Evolutionary conservation across 2,329 filamentous ascomycete species (phyloP).

Genomic region (Stachybotrys echinatus): DNA sequence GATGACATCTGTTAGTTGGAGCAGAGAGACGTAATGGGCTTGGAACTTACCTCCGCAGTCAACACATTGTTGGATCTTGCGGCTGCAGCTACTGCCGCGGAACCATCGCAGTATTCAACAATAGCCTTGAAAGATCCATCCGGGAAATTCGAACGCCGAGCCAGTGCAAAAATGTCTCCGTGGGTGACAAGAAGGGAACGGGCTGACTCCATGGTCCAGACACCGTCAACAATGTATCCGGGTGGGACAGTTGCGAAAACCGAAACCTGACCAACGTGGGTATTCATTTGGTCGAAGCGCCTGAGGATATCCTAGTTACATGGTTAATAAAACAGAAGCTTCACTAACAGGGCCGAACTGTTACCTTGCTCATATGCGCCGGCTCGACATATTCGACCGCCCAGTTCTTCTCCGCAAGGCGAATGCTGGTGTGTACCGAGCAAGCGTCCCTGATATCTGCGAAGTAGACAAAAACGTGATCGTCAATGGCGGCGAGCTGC

Average conservation of each 20-base stretch:
- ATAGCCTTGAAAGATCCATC: constrained; percentile 41
- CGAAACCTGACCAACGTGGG: constrained; percentile 20
- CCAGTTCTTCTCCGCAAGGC: constrained; percentile 40
- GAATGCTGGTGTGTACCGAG: constrained; percentile 40
- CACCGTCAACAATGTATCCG: constrained; percentile 10
- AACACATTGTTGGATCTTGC: constrained; percentile 23
- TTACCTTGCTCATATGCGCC: constrained; percentile 8
- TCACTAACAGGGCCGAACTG: too few relatives aligned
- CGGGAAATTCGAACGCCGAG: constrained; percentile 32
- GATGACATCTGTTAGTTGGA: constrained; percentile 1
- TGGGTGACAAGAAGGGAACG: constrained; percentile 35
- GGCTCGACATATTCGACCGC: constrained; percentile 18
- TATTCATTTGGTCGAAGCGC: constrained; percentile 3
- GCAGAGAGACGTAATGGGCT: background rate
- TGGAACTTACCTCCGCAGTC: constrained; percentile 17
- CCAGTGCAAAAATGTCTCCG: constrained; percentile 49
- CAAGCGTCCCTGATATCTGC: constrained; percentile 56
- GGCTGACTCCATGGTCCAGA: constrained; percentile 29
- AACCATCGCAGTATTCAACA: constrained; percentile 48
- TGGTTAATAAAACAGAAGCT: too few relatives aligned
- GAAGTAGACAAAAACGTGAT: constrained; percentile 50
- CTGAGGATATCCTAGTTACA: background rate
- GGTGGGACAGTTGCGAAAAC: constrained; percentile 17
- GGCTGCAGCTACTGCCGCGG: constrained; percentile 34
- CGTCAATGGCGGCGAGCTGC: constrained; percentile 27